Evolutionary conservation across 441 rosid genomes (phyloP), one percentile per base, ranked within the genome.

Genomic region (Croton setiger): DNA sequence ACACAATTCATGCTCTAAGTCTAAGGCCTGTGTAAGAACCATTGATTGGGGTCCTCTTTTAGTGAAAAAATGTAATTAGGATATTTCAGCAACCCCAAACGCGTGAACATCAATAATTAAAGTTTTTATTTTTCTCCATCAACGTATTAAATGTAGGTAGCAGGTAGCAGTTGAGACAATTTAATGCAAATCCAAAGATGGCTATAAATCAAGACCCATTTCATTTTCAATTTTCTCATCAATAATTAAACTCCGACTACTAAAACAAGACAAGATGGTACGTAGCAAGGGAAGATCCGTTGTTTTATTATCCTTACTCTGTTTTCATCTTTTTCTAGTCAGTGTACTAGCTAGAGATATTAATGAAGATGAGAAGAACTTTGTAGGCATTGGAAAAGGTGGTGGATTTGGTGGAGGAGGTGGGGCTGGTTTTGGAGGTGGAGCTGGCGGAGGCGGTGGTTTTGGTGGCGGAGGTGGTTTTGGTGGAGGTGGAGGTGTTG

Each of bases 91-190:
- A 35, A 5, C 37, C 43, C 13, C 53, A 64, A 60, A 17, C 53
- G 54, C 36, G 71, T 23, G 64, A 20, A 23, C 7, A 11, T 23
- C 1, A 67, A n/a, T 20, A 12, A n/a, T n/a, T 51, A 18, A 43
- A 21, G 60, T 58, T 35, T 35, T 70, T 57, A 27, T 9, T 37
- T 27, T 1, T 27, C 31, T 27, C 2, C 31, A 27, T 27, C 31
- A 27, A 48, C 41, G 75, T 51, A 75, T 61, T 79, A 55, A 74
- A 72, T 71, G 57, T 1, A 43, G 70, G 10, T 20, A 65, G 27
- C 74, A n/a, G 90, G 79, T 85, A 70, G 87, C 55, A 0, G 91
- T 83, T 86, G 89, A 66, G 70, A 41, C 10, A 33, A 75, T 75
- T 84, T 73, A 84, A 75, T 81, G 81, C 68, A 13, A 0, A 15